Evolutionary conservation across 1,284 basidiomycete species (phyloP).

Genomic region (Pseudozyma tsukubaensis): DNA sequence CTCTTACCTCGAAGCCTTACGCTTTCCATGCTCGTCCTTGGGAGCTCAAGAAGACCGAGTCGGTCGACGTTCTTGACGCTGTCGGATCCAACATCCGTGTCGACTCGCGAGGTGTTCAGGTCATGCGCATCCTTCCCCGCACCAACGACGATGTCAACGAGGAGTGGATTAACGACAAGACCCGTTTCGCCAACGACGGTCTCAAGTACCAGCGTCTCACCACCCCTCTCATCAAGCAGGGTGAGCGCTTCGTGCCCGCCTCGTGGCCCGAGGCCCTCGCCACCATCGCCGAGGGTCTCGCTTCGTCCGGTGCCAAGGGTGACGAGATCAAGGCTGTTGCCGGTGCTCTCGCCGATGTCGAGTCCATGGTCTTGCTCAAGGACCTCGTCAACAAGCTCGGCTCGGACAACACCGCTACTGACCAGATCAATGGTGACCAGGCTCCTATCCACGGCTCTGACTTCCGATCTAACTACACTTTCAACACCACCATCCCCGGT

Average conservation of each 20-base stretch:
- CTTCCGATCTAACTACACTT: slow-evolving; percentile 94
- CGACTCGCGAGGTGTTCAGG: slow-evolving; percentile 93
- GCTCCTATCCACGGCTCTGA: slow-evolving; percentile 84
- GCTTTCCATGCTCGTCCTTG: slow-evolving; percentile 96
- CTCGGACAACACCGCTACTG: slow-evolving; percentile 91
- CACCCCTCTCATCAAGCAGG: slow-evolving; percentile 88
- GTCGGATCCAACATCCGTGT: slow-evolving; percentile 96
- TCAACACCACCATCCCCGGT: slow-evolving; percentile 93
- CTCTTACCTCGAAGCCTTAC: slow-evolving; percentile 97
- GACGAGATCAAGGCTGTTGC: slow-evolving; percentile 96
- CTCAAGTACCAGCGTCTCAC: slow-evolving; percentile 95
- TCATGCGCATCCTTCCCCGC: slow-evolving; percentile 96
- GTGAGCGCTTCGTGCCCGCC: slow-evolving; percentile 89
- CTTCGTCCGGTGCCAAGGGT: slow-evolving; percentile 83
- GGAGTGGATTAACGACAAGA: slow-evolving; percentile 99
- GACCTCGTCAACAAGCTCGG: slow-evolving; percentile 93
- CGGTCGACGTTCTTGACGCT: slow-evolving; percentile 97
- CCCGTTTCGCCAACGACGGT: slow-evolving; percentile 94
- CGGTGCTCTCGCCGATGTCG: slow-evolving; percentile 91
- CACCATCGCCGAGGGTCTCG: slow-evolving; percentile 83
- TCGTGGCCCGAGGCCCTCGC: slow-evolving; percentile 92
- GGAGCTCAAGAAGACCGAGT: slow-evolving; percentile 99
- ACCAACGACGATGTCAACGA: slow-evolving; percentile 99
- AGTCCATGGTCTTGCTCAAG: slow-evolving; percentile 91
- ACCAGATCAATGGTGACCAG: slow-evolving; percentile 78